phyloP scores from a whole-genome alignment of 2,329 filamentous ascomycete species.

The Monosporascus sp. region DNA sequence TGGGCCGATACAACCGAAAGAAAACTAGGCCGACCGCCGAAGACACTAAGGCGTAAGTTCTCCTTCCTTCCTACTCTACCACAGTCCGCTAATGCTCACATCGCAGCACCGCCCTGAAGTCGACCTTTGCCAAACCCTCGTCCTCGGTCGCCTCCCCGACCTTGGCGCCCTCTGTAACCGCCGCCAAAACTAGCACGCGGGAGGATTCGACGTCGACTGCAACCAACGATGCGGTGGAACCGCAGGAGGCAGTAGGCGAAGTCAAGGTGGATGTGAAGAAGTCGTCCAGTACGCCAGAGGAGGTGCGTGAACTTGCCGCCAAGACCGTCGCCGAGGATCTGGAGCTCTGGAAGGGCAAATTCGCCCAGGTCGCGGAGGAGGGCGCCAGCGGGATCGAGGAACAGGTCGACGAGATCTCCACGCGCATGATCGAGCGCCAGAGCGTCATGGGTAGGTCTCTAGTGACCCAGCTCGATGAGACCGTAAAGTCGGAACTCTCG shows the following conservation, averaged over 20 bases:
- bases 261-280: conserved; percentile 17
- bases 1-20: conserved; percentile 65
- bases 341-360: conserved; percentile 80
- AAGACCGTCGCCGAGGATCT: conserved; percentile 74
- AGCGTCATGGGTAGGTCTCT: conserved; percentile 60
- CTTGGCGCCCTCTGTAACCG: conserved; percentile 13
- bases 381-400: conserved; percentile 69
- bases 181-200: conserved; percentile 15
- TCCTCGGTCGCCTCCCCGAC: conserved; percentile 20
- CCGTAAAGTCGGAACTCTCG: conserved; percentile 57
- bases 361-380: conserved; percentile 77
- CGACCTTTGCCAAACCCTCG: conserved; percentile 34
- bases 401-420: conserved; percentile 54
- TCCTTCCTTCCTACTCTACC: neutral
- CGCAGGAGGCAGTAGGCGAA: conserved; percentile 15
- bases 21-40: conserved; percentile 30
- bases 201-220: conserved; percentile 12
- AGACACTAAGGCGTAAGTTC: conserved; percentile 27
- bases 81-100: conserved; percentile 5
- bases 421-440: conserved; percentile 55
- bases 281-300: conserved; percentile 41
- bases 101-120: conserved; percentile 23
- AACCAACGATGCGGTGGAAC: conserved; percentile 11
- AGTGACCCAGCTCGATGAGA: conserved; percentile 62
- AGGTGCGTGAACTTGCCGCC: conserved; percentile 52